Base-by-base conservation (phyloP, 371 early-diverging fungal species). In the Umbelopsis sp. region DNA sequence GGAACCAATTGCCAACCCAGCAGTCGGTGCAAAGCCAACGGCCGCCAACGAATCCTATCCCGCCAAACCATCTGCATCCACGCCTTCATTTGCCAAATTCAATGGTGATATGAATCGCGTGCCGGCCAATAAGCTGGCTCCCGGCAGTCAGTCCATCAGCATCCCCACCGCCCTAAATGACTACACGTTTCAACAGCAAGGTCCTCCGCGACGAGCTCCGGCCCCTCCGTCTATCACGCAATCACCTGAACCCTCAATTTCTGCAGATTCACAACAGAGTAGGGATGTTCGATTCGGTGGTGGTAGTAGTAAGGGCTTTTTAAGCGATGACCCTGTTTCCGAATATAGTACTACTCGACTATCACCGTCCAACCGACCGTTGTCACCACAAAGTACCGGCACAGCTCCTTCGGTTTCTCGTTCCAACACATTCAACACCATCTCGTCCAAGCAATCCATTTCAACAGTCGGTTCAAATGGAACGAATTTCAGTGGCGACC, bases 341-440 rank as follows among this genome's bases (percentile, higher is more conserved):
- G 57, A 57, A n/a, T 57, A 57, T 29, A 57, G 57, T 5, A 57
- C 57, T 11, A 57, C 11, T 35, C 57, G 57, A 35, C 18, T 57
- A 29, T 32, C 35, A 2, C 57, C 57, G 2, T 57, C 57, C 16
- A 35, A 9, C 35, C 71, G 80, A 63, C 80, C 80, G 4, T 63
- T 71, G 24, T 80, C 79, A 4, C 82, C 82, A 32, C 77, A 74
- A 63, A 82, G 82, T 38, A 24, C 76, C 29, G 66, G 68, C 1
- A 75, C 82, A 11, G 50, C 69, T 25, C 66, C 73, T 2, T 69
- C 70, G 7, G 68, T 82, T 0, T 80, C 80, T 63, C 72, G 82
- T 24, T 80, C 82, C 0, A 82, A 80, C 50, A 82, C 82, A 10
- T 80, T 77, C 66, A 79, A 79, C 41, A 82, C 79, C 32, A 71